These are phyloP conservation scores for Saraca asoca DNA, from an alignment of 331 rosid species.

Conservation along the genomic window DNA sequence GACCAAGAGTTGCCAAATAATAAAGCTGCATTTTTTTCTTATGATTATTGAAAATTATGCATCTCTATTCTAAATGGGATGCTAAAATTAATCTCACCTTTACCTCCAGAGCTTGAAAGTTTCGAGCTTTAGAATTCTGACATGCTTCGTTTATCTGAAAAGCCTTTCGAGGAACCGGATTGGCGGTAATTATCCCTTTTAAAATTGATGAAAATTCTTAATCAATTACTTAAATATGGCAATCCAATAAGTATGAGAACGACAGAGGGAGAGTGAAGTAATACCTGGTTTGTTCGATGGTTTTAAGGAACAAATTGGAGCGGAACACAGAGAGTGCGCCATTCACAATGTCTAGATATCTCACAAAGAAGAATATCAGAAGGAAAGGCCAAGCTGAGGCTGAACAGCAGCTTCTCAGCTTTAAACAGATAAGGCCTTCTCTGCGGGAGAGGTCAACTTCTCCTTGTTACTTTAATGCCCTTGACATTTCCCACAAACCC, in stretches of 20 bases:
- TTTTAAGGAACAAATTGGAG: constrained; percentile 63
- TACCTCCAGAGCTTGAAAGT: constrained; percentile 60
- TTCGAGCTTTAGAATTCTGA: constrained; percentile 58
- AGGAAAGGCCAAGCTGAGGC: constrained; percentile 24
- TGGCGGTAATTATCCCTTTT: constrained; percentile 47
- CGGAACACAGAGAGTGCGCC: constrained; percentile 57
- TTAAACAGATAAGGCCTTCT: constrained; percentile 58
- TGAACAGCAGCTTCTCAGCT: constrained; percentile 21
- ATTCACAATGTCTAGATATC: constrained; percentile 39
- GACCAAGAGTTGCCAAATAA: too few relatives aligned
- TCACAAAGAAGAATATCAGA: constrained; percentile 13
- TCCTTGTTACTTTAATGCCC: constrained; percentile 47
- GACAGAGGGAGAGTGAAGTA: constrained; percentile 15
- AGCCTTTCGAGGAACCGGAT: constrained; percentile 55
- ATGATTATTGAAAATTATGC: not conserved
- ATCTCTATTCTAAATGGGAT: constrained; percentile 16
- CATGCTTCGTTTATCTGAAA: constrained; percentile 53
- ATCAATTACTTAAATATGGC: constrained; percentile 15
- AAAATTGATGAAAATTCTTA: constrained; percentile 18
- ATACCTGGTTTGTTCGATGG: constrained; percentile 72
- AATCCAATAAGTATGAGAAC: constrained; percentile 11
- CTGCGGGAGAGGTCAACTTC: constrained; percentile 16
- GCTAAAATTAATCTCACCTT: constrained; percentile 64
- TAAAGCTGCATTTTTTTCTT: not conserved
- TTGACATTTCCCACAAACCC: not conserved